Evolutionary conservation across 2,329 filamentous ascomycete species (phyloP).

Genomic region (Phaeophleospora eucalypticola): DNA sequence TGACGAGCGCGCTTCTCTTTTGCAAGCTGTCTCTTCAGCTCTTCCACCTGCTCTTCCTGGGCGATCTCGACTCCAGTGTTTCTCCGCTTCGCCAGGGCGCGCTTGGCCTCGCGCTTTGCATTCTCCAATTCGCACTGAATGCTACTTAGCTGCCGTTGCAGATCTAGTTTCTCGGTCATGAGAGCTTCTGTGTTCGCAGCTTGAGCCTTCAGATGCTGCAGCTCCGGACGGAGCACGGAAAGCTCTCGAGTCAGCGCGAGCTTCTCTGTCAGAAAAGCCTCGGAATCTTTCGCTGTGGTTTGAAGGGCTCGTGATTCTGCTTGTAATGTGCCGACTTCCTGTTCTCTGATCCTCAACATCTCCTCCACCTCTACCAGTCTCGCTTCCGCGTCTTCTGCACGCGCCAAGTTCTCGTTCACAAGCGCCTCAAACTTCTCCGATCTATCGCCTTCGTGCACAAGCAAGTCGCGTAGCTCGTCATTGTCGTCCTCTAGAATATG

Average conservation of each 20-base stretch:
- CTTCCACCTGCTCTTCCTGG: slow-evolving; percentile 39
- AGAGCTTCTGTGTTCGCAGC: slow-evolving; percentile 60
- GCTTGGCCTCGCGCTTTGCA: slow-evolving; percentile 66
- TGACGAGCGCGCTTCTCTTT: slow-evolving; percentile 45
- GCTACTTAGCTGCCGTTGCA: slow-evolving; percentile 73
- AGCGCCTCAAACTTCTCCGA: slow-evolving; percentile 53
- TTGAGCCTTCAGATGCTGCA: slow-evolving; percentile 60
- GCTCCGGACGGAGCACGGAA: slow-evolving; percentile 55
- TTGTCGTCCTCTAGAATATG: slow-evolving; percentile 73
- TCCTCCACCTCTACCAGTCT: slow-evolving; percentile 44
- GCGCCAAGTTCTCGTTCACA: slow-evolving; percentile 45
- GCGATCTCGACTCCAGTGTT: slow-evolving; percentile 48
- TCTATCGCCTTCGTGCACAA: slow-evolving; percentile 58
- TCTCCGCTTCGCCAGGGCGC: slow-evolving; percentile 49
- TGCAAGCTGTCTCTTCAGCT: slow-evolving; percentile 44
- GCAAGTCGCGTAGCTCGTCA: slow-evolving; percentile 60
- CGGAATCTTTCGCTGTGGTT: slow-evolving; percentile 63
- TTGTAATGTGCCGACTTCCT: slow-evolving; percentile 59
- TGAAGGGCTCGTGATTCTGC: slow-evolving; percentile 68
- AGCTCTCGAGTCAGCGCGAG: slow-evolving; percentile 58
- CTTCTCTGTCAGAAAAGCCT: slow-evolving; percentile 65
- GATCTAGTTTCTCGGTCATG: slow-evolving; percentile 71
- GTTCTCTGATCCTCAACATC: slow-evolving; percentile 49
- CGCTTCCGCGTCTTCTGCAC: slow-evolving; percentile 46
- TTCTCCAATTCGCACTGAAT: slow-evolving; percentile 79